These are phyloP conservation scores for Russula brevipes DNA, from an alignment of 768 basidiomycete species.

Conservation along the genomic window DNA sequence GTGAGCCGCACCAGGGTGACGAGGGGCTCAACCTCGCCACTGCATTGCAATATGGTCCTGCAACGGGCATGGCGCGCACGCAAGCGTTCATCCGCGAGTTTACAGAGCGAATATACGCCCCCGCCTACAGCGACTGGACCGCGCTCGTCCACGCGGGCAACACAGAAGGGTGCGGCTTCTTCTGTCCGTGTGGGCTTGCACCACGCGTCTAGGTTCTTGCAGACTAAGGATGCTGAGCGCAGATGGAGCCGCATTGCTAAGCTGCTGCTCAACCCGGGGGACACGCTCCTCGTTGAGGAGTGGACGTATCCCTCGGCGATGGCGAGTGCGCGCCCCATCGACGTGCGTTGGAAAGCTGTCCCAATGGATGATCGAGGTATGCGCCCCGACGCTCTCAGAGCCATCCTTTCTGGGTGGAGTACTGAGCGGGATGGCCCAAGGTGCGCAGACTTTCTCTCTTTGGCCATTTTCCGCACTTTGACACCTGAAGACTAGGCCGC, in stretches of 20 bases:
- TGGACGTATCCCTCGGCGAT: conserved; percentile 72
- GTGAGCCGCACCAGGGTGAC: conserved; percentile 44
- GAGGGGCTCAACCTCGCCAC: conserved; percentile 54
- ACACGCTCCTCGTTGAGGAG: conserved; percentile 54
- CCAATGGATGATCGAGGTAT: conserved; percentile 71
- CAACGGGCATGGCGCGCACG: conserved; percentile 51
- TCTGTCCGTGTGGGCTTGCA: too few species aligned
- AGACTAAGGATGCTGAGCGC: neutral
- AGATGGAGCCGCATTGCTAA: conserved; percentile 52
- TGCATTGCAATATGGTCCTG: conserved; percentile 64
- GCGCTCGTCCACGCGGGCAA: conserved; percentile 60
- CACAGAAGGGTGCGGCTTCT: conserved; percentile 49
- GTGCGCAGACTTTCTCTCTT: neutral
- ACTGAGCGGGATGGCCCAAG: conserved; percentile 27
- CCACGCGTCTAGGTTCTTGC: neutral
- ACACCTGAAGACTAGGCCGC: conserved; percentile 44
- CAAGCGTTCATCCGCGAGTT: conserved; percentile 55
- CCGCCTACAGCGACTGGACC: conserved; percentile 56
- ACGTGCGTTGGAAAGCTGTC: conserved; percentile 48
- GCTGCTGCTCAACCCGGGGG: conserved; percentile 64
- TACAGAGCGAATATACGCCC: conserved; percentile 46
- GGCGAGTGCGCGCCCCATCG: conserved; percentile 34
- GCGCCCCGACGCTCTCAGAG: conserved; percentile 53
- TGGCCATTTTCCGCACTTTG: neutral
- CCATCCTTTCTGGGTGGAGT: conserved; percentile 63